phyloP scores from a whole-genome alignment of 2,329 filamentous ascomycete genomes.

The Alternaria ethzedia region DNA sequence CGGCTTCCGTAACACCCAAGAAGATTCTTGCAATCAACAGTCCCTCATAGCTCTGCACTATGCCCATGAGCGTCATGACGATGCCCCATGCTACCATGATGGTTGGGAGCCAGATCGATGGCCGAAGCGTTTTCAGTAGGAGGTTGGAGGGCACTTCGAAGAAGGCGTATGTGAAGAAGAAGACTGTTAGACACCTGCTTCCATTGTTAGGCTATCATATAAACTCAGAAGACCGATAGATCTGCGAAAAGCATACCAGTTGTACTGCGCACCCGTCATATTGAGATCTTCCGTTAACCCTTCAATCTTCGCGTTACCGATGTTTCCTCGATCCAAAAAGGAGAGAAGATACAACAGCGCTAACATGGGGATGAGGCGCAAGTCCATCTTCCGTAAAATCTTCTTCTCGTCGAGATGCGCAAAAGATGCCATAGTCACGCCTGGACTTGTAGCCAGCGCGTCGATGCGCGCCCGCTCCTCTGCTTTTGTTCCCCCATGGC shows the following conservation, averaged over 20 bases:
- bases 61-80: slow-evolving; percentile 59
- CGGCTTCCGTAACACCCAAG: slow-evolving; percentile 49
- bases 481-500: slow-evolving; percentile 9
- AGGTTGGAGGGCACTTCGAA: slow-evolving; percentile 65
- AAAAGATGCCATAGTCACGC: slow-evolving; percentile 38
- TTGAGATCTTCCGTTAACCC: slow-evolving; percentile 35
- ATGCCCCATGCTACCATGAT: slow-evolving; percentile 61
- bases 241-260: slow-evolving; percentile 49
- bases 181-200: slow-evolving; percentile 63
- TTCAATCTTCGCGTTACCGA: slow-evolving; percentile 54
- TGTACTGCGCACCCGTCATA: slow-evolving; percentile 63
- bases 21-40: slow-evolving; percentile 56
- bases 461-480: slow-evolving; percentile 10
- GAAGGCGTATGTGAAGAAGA: slow-evolving; percentile 62
- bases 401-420: slow-evolving; percentile 50
- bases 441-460: slow-evolving; percentile 20
- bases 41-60: slow-evolving; percentile 55
- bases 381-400: slow-evolving; percentile 51
- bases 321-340: slow-evolving; percentile 45
- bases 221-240: neutral
- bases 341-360: slow-evolving; percentile 48
- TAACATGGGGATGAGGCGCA: slow-evolving; percentile 49
- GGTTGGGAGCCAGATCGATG: slow-evolving; percentile 49
- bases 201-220: neutral
- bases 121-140: slow-evolving; percentile 64